These are phyloP conservation scores for Komagataea norvegica DNA, from an alignment of 1,139 yeast genomes.

Conservation along the genomic window DNA sequence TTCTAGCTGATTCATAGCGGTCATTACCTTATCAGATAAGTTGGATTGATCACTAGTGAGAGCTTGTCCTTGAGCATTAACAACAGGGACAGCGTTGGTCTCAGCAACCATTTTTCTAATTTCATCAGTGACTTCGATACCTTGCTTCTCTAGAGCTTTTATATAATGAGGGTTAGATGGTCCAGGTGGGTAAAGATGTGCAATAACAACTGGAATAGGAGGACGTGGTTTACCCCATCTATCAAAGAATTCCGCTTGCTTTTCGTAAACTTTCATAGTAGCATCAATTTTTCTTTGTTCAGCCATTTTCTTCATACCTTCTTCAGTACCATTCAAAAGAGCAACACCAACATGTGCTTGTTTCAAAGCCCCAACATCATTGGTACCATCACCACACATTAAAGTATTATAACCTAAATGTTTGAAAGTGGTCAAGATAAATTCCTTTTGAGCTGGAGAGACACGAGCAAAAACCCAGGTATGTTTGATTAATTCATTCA, in stretches of 20 bases:
- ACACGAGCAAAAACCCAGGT: slow-evolving; percentile 99
- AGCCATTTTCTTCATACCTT: slow-evolving; percentile 83
- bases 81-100: slow-evolving; percentile 33
- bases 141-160: slow-evolving; percentile 79
- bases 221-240: slow-evolving; percentile 83
- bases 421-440: slow-evolving; percentile 76
- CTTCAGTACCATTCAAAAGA: slow-evolving; percentile 92
- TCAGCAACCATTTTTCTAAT: slow-evolving; percentile 53
- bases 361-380: slow-evolving; percentile 98
- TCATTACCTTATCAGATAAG: slow-evolving; percentile 71
- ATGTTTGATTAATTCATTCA: slow-evolving; percentile 70
- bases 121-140: slow-evolving; percentile 67
- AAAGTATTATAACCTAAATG: slow-evolving; percentile 87
- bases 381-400: slow-evolving; percentile 99
- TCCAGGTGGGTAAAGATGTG: slow-evolving; percentile 96
- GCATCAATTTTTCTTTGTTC: slow-evolving; percentile 72
- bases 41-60: slow-evolving; percentile 34
- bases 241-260: slow-evolving; percentile 72
- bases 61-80: slow-evolving; percentile 28
- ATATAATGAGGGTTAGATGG: slow-evolving; percentile 84
- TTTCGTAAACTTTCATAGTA: slow-evolving; percentile 66
- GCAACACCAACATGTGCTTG: slow-evolving; percentile 99
- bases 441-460: slow-evolving; percentile 94
- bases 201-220: slow-evolving; percentile 81
- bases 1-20: slow-evolving; percentile 64